Base-by-base conservation (phyloP, 1,284 basidiomycete genomes). In the Tilletiaria anomala region DNA sequence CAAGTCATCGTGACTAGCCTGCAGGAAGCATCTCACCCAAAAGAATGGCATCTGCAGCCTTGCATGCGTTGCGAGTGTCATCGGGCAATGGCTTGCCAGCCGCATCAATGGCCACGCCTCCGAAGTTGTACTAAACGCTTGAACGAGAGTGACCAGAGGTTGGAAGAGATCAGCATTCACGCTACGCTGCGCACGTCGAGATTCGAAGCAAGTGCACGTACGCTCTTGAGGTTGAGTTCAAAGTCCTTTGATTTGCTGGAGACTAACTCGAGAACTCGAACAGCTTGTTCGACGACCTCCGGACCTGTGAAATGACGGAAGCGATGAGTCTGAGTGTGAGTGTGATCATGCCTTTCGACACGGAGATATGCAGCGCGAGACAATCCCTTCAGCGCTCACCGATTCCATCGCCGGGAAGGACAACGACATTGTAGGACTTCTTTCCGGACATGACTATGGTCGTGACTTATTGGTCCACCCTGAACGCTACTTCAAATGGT, bases 341-440 rank as follows among this genome's bases (percentile, higher is more conserved):
- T n/a, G n/a, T n/a, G n/a, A n/a, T n/a, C n/a, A n/a, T n/a, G n/a
- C n/a, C n/a, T n/a, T n/a, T n/a, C n/a, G n/a, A n/a, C n/a, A n/a
- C n/a, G n/a, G n/a, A n/a, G n/a, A n/a, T n/a, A n/a, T n/a, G n/a
- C n/a, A n/a, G n/a, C n/a, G n/a, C n/a, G n/a, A n/a, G n/a, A n/a
- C n/a, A n/a, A n/a, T n/a, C n/a, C n/a, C n/a, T n/a, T n/a, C n/a
- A n/a, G n/a, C n/a, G n/a, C n/a, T n/a, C n/a, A 24, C 93, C 91
- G 60, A 99, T 97, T 52, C 93, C 93, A 71, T 99, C 93, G 46
- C 93, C 93, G 35, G 83, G 80, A 31, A 99, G 79, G 35, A 91
- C 77, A 39, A 81, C 80, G 65, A 97, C 77, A 54, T 81, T 82
- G 71, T 81, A 89, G 21, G 40, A 14, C 14, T 24, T 29, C 15